Conservation (phyloP, 192 early-diverging fungal genomes). For the Gaertneriomyces semiglobifer region DNA sequence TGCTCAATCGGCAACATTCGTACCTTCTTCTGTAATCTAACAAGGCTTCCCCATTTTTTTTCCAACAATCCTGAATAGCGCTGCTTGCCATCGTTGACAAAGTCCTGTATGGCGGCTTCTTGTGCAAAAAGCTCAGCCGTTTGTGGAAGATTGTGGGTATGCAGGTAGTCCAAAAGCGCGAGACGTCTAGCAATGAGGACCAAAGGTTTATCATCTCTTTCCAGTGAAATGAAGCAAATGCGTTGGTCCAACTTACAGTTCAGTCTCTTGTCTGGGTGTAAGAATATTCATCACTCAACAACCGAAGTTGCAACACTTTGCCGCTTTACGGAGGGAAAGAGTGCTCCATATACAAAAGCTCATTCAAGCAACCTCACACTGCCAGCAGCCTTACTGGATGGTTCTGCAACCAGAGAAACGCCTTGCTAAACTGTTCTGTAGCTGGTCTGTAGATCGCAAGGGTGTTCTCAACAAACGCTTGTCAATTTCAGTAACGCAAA, state of each 20-base stretch:
- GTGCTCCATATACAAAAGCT: no score
- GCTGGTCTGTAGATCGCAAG: no score
- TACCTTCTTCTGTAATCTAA: slow-evolving; percentile 86
- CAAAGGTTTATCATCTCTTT: not conserved
- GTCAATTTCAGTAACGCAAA: no score
- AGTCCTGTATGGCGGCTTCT: slow-evolving; percentile 70
- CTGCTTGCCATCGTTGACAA: slow-evolving; percentile 67
- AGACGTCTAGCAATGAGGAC: slow-evolving; percentile 42
- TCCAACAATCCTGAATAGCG: slow-evolving; percentile 76
- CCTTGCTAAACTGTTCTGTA: no score
- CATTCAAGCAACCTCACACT: no score
- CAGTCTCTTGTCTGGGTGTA: no score
- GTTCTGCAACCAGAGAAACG: no score
- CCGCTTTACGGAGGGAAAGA: no score
- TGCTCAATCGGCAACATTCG: not conserved
- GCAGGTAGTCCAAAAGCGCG: slow-evolving; percentile 87
- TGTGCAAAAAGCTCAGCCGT: slow-evolving; percentile 65
- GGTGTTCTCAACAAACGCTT: no score
- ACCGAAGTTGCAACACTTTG: no score
- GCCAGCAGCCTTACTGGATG: no score
- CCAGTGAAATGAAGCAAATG: not conserved
- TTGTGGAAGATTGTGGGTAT: slow-evolving; percentile 65
- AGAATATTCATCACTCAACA: not conserved
- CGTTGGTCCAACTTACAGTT: no score
- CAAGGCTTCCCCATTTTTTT: slow-evolving; percentile 95